Evolutionary conservation across 139 green algal genomes (phyloP).

Genomic region (Coelastrella sp.): DNA sequence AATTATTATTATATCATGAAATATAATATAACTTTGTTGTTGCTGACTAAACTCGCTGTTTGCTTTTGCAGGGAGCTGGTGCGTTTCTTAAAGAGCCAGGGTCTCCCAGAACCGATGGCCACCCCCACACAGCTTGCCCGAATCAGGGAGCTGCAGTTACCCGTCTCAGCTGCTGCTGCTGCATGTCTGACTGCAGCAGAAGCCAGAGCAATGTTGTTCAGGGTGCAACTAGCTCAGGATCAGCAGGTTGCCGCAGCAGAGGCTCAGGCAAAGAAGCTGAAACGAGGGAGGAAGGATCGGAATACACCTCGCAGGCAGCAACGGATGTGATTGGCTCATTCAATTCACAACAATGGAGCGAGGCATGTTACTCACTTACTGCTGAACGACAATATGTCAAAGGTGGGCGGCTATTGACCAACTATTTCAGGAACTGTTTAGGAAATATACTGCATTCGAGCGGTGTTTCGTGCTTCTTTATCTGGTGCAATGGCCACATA

Average conservation of each 20-base stretch:
- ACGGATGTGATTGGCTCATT: no score
- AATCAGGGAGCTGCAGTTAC: slow-evolving; percentile 22
- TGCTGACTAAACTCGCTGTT: not conserved
- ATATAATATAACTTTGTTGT: not conserved
- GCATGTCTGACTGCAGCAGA: not conserved
- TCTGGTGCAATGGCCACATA: no score
- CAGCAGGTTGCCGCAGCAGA: not conserved
- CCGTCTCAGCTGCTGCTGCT: not conserved
- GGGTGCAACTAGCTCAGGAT: slow-evolving; percentile 19
- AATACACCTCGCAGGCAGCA: not conserved
- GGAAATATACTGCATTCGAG: no score
- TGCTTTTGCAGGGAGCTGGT: slow-evolving; percentile 33
- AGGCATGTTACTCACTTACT: no score
- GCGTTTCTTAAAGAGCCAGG: not conserved
- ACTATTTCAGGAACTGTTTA: no score
- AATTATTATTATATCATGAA: not conserved
- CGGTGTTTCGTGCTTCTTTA: no score
- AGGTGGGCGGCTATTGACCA: no score
- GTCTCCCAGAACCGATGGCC: slow-evolving; percentile 18
- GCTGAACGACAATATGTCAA: no score
- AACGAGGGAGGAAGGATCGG: not conserved
- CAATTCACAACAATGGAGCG: no score
- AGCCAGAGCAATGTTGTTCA: slow-evolving; percentile 33
- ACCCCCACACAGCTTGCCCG: slow-evolving; percentile 30
- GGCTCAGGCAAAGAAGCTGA: not conserved